Percentiles rank a stretch among this genome's conserved stretches.
Evolutionary conservation across 306 rosid genomes (phyloP).

Genomic region (Psophocarpus tetragonolobus): DNA sequence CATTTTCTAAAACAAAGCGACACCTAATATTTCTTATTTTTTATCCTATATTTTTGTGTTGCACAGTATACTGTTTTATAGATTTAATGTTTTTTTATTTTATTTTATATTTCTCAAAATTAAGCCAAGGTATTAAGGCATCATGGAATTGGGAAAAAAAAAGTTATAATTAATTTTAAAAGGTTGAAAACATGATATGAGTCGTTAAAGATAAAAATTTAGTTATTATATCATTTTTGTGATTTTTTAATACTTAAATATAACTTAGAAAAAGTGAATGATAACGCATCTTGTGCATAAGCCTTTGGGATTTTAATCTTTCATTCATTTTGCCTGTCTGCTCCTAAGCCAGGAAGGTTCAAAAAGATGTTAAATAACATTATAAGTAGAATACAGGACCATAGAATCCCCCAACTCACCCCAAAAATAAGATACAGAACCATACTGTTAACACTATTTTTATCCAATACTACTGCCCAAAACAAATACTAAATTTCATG

Average conservation of each 20-base stretch:
- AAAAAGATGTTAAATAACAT: constrained; percentile 18
- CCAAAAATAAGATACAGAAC: constrained; percentile 10
- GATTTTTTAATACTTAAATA: neutral
- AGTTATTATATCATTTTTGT: neutral
- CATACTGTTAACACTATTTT: neutral
- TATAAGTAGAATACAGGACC: constrained; percentile 22
- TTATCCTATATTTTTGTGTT: too few relatives aligned
- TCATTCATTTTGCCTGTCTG: constrained; percentile 22
- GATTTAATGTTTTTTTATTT: too few relatives aligned
- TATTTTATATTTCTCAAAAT: neutral
- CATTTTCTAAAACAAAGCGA: too few relatives aligned
- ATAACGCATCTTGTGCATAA: constrained; percentile 9
- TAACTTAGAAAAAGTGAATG: neutral
- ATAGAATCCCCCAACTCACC: neutral
- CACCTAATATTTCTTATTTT: too few relatives aligned
- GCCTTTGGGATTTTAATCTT: constrained; percentile 1
- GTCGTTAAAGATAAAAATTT: neutral
- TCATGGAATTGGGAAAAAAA: neutral
- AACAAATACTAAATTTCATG: constrained; percentile 20
- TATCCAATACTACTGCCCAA: constrained; percentile 9
- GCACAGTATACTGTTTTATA: too few relatives aligned
- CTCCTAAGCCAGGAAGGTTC: constrained; percentile 23
- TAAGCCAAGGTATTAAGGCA: neutral
- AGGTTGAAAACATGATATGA: neutral
- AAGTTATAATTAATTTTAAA: neutral